Conservation (phyloP, 257 asterid species). For the Jacaranda mimosifolia region DNA sequence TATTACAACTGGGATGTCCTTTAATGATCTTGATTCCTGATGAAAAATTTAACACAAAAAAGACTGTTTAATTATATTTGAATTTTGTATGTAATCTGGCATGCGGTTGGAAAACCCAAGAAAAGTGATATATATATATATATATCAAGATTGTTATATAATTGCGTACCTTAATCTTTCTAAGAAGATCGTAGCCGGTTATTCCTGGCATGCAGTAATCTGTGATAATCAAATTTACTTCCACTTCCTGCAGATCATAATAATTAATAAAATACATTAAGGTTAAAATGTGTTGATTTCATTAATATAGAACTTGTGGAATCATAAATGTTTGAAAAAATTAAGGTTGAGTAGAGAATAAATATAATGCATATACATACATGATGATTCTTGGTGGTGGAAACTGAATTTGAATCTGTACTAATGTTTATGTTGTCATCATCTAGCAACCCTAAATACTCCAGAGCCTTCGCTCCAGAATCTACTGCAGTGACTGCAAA, state of each 20-base stretch:
- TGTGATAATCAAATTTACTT: conserved; percentile 64
- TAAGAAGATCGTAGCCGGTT: conserved; percentile 64
- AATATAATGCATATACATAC: background rate
- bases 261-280: too few relatives aligned
- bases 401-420: conserved; percentile 20
- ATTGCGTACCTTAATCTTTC: conserved; percentile 69
- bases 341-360: background rate
- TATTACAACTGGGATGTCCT: conserved; percentile 65
- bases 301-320: too few relatives aligned
- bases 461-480: conserved; percentile 63
- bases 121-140: background rate
- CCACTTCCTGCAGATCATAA: conserved; percentile 38
- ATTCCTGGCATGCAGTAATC: conserved; percentile 73
- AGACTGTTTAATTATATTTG: background rate
- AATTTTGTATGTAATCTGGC: background rate
- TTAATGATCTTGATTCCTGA: conserved; percentile 53
- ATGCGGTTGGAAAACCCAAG: background rate
- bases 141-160: background rate
- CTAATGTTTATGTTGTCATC: conserved; percentile 37
- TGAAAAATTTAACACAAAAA: conserved; percentile 8
- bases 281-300: too few relatives aligned
- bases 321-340: background rate
- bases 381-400: conserved; percentile 27
- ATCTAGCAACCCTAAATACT: conserved; percentile 58
- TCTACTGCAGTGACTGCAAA: conserved; percentile 72